Evolutionary conservation across 1,284 basidiomycete genomes (phyloP), one percentile per base, ranked within the genome.

Genomic region (Megacollybia platyphylla): DNA sequence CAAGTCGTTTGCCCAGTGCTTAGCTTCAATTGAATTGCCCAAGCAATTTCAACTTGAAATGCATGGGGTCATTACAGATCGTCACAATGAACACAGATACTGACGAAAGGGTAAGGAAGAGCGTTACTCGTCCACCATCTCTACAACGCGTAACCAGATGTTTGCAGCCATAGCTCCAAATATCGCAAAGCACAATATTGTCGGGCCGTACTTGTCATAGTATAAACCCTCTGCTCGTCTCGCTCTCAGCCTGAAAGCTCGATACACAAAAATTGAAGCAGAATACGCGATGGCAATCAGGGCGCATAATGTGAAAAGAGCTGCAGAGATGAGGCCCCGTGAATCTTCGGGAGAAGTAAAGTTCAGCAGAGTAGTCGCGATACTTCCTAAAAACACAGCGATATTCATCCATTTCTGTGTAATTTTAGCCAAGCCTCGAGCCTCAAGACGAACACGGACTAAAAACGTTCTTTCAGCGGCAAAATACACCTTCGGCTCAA

Each of bases 401-500:
- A 89, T 92, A 58, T 93, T 84, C 39, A 96, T 69, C 94, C 94
- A 98, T 81, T 84, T 88, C 82, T 92, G 54, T 29, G 38, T 29
- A 31, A 42, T 26, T 45, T 46, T 28, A 47, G 49, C 34, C 48
- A 35, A 27, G 39, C n/a, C 17, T 35, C 11, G 10, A 15, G 20
- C n/a, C 45, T 44, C n/a, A 24, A 39, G 51, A 46, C 40, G 18
- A 42, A 45, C 9, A 62, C 78, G 57, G 55, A 84, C 85, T 59
- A 88, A 57, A 68, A 87, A 89, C n/a, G 90, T 93, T 46, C 91
- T 71, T 61, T 97, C 94, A 38, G 88, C 87, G 2, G 94, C 94
- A 59, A 97, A 98, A 58, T 96, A 96, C 5, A 96, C 92, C 65
- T 98, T 98, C 30, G 94, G 94, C 63, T 98, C 94, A 44, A 98